Conservation (phyloP, 2,329 filamentous ascomycete species). For the Pseudogymnoascus sp. region DNA sequence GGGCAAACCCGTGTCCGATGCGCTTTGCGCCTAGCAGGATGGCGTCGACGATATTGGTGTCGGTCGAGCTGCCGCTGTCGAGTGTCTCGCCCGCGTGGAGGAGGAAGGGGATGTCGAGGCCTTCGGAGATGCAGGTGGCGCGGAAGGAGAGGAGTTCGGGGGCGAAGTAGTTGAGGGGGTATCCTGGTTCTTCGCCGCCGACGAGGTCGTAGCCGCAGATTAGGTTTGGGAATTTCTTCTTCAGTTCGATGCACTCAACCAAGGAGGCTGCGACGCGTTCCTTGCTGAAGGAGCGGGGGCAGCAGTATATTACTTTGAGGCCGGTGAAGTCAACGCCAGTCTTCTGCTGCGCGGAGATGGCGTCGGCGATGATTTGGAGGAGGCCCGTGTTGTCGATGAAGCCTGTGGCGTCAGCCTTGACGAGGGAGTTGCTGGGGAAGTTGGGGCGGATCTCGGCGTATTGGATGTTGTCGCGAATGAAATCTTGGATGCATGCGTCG, state of each 20-base stretch:
- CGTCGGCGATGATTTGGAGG: conserved; percentile 52
- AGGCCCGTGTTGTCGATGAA: conserved; percentile 50
- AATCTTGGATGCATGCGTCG: conserved; percentile 49
- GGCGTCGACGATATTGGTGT: conserved; percentile 63
- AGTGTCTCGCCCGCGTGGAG: conserved; percentile 73
- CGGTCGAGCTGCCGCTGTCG: conserved; percentile 54
- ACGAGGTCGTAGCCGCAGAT: conserved; percentile 67
- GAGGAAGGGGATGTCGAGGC: conserved; percentile 59
- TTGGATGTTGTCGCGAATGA: conserved; percentile 58
- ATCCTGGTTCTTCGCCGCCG: conserved; percentile 54
- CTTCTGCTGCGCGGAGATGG: conserved; percentile 38
- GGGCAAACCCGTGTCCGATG: conserved; percentile 66
- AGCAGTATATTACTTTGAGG: conserved; percentile 65
- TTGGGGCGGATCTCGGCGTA: conserved; percentile 66
- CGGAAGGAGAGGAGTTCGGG: conserved; percentile 50
- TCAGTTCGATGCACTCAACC: conserved; percentile 54
- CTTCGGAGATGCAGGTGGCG: conserved; percentile 38
- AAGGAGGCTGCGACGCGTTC: conserved; percentile 44
- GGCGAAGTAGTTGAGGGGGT: conserved; percentile 50
- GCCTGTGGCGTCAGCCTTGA: conserved; percentile 45
- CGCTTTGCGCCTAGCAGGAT: conserved; percentile 58
- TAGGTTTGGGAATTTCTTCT: conserved; percentile 46
- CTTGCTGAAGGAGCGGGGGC: conserved; percentile 51
- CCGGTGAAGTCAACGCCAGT: conserved; percentile 47
- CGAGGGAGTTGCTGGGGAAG: conserved; percentile 59